Evolutionary conservation across 768 basidiomycete genomes (phyloP), one percentile per base, ranked within the genome.

Genomic region (Trametes villosa): DNA sequence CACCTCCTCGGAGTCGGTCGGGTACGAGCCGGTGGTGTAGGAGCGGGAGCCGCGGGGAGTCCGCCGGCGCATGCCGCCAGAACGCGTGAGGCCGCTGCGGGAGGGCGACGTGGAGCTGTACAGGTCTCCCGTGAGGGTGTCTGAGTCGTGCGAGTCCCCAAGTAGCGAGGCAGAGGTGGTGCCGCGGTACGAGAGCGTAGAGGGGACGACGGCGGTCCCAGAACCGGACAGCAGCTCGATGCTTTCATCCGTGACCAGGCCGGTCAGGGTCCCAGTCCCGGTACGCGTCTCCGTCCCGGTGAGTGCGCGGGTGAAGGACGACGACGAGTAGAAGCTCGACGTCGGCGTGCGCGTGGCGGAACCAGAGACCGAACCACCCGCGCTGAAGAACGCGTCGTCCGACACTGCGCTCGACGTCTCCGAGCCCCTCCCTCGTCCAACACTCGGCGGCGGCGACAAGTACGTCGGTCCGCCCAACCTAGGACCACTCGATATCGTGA

Each of bases 401-500:
- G 78, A 78, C 4, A 73, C 54, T 4, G 78, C 63, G 13, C 67
- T 59, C 15, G 68, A 56, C 18, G 68, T 64, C 31, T 70, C 72
- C 2, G 74, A 71, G 1, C 62, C 58, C 11, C 66, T 56, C 5
- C 68, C 57, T 56, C 69, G 69, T 59, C 64, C 74, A 30, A 60
- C 71, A 44, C 75, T 79, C 11, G 82, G 82, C 1, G 79, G 81
- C 0, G 81, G 81, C 44, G 71, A 83, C 66, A 75, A 77, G 64
- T 71, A 77, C 33, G 86, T 66, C 56, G 78, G 73, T 13, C 75
- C 68, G 13, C 79, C 63, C 26, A 80, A 73, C 27, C 77, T 71
- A 15, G 86, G 81, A 1, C 86, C 88, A 67, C 88, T 89, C 0
- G 87, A 88, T 1, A 88, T 78, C 0, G 88, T 89, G n/a, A 89